Evolutionary conservation across 2,329 filamentous ascomycete genomes (phyloP).

Genomic region (Botrytis fabae): DNA sequence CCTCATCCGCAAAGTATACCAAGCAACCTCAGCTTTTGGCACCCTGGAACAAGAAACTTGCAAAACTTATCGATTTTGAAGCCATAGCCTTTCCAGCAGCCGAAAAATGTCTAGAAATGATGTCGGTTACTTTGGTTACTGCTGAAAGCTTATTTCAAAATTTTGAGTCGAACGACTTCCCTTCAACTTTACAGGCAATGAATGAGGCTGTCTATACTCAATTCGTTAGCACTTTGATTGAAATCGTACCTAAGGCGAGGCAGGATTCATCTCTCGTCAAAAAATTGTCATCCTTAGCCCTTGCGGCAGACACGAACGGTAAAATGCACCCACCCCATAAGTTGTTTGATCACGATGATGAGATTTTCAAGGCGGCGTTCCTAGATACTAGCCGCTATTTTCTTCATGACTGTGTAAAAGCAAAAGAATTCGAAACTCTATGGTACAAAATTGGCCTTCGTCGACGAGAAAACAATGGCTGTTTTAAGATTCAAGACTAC

Average conservation of each 20-base stretch:
- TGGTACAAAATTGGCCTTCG: constrained; percentile 33
- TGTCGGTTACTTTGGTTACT: not conserved
- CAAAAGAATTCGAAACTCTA: constrained; percentile 23
- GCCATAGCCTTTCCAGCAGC: not conserved
- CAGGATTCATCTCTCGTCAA: not conserved
- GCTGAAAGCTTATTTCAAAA: constrained; percentile 23
- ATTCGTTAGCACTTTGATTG: not conserved
- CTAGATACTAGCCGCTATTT: constrained; percentile 29
- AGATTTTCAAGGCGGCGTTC: constrained; percentile 38
- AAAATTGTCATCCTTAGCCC: not conserved
- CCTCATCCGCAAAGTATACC: constrained; percentile 28
- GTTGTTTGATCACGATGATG: constrained; percentile 35
- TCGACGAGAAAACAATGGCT: constrained; percentile 17
- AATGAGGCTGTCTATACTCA: not conserved
- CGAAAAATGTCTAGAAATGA: not conserved
- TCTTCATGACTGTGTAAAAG: constrained; percentile 29
- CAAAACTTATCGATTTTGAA: constrained; percentile 28
- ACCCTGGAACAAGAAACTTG: constrained; percentile 31
- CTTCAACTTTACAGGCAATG: constrained; percentile 19
- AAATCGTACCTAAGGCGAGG: not conserved
- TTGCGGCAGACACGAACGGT: constrained; percentile 33
- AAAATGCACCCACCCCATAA: constrained; percentile 26
- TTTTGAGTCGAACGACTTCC: constrained; percentile 27
- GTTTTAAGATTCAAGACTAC: constrained; percentile 28
- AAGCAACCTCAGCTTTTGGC: constrained; percentile 29